Percentiles rank a stretch among this genome's conserved stretches.
Evolutionary conservation across 179 eudicot species (phyloP).

Genomic region (Beta lomatogona): DNA sequence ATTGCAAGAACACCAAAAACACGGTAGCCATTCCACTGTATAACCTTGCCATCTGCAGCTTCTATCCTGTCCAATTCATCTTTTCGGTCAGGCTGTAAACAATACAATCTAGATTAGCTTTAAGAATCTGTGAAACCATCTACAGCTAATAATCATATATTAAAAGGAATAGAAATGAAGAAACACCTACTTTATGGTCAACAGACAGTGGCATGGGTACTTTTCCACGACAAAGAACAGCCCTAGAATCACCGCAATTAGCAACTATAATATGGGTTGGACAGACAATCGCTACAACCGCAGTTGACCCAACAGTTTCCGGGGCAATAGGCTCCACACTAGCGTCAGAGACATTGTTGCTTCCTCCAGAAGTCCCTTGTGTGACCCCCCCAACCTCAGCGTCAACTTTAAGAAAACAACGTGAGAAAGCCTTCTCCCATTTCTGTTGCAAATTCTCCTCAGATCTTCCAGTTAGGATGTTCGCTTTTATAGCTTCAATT

Average conservation of each 20-base stretch:
- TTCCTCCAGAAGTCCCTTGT: slow-evolving; percentile 28
- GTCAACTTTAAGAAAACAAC: slow-evolving; percentile 55
- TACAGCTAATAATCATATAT: neutral
- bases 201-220: slow-evolving; percentile 56
- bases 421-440: slow-evolving; percentile 51
- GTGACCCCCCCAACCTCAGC: slow-evolving; percentile 52
- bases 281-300: slow-evolving; percentile 65
- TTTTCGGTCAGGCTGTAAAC: slow-evolving; percentile 73
- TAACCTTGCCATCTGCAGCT: slow-evolving; percentile 79
- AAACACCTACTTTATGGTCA: slow-evolving; percentile 63
- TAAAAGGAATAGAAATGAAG: neutral
- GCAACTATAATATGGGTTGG: slow-evolving; percentile 58
- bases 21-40: slow-evolving; percentile 80
- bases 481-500: slow-evolving; percentile 41
- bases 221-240: slow-evolving; percentile 70
- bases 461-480: slow-evolving; percentile 25
- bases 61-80: slow-evolving; percentile 84
- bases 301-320: slow-evolving; percentile 76
- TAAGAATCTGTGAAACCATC: slow-evolving; percentile 5
- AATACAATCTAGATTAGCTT: slow-evolving; percentile 23
- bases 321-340: slow-evolving; percentile 54
- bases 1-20: slow-evolving; percentile 89
- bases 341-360: slow-evolving; percentile 34
- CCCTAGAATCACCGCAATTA: slow-evolving; percentile 74
- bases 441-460: slow-evolving; percentile 37